phyloP scores from a whole-genome alignment of 495 filamentous ascomycete genomes.

The Umbilicaria muhlenbergii region DNA sequence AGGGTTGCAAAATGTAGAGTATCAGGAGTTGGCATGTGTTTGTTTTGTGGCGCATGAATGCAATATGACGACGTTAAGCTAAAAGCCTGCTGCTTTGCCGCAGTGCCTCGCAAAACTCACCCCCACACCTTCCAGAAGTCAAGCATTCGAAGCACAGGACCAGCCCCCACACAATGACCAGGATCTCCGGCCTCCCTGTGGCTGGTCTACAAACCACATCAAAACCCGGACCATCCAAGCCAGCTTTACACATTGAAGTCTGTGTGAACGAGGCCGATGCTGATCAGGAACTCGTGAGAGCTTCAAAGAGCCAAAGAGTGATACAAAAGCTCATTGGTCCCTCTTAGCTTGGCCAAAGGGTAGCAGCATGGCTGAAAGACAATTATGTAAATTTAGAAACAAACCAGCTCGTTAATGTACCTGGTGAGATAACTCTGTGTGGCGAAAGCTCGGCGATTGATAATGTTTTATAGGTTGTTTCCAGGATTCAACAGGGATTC shows the following conservation, averaged over 20 bases:
- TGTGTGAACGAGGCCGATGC: constrained; percentile 3
- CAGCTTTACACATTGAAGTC: constrained; percentile 15
- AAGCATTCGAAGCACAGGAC: no score
- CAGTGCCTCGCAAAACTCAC: no score
- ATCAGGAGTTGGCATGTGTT: no score
- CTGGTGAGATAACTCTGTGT: constrained; percentile 3
- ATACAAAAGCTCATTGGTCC: no score
- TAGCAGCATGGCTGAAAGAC: constrained; percentile 13
- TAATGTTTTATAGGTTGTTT: background rate
- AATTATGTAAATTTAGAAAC: constrained; percentile 10
- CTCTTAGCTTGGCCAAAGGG: constrained; percentile 5
- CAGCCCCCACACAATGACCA: background rate
- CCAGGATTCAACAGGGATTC: background rate
- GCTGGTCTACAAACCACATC: background rate
- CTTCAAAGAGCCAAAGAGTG: constrained; percentile 13
- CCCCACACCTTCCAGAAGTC: no score
- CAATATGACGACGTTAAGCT: no score
- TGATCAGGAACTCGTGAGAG: constrained; percentile 1
- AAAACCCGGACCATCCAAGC: background rate
- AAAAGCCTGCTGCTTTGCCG: no score
- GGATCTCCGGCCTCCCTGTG: background rate
- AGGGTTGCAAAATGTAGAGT: no score
- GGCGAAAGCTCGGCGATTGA: background rate
- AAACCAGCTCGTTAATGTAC: constrained; percentile 10
- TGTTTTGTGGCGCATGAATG: no score